Conservation (phyloP, 345 rosid genomes). For the Eucalyptus paniculata region DNA sequence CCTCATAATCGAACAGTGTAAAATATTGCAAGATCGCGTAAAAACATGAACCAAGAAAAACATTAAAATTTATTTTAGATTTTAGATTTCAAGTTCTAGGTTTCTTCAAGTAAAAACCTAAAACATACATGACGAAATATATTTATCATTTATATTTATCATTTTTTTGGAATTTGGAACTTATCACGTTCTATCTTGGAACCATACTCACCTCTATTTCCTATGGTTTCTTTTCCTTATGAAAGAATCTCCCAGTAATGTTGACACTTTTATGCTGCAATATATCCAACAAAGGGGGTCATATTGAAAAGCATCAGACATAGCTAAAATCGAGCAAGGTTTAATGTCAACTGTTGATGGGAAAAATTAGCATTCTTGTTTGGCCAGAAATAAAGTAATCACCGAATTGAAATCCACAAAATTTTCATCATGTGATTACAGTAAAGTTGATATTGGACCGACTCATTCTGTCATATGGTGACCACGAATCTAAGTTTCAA, state of each 20-base stretch:
- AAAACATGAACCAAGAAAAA: accelerated
- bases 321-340: background rate
- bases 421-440: background rate
- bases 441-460: background rate
- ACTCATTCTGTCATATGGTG: background rate
- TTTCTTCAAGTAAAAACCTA: accelerated
- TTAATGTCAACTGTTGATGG: background rate
- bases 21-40: accelerated
- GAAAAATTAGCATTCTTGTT: background rate
- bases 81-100: accelerated
- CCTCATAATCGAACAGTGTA: accelerated
- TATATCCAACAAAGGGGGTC: background rate
- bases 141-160: accelerated
- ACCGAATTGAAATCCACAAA: background rate
- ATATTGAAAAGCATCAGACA: background rate
- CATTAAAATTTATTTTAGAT: too few relatives aligned
- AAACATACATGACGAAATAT: accelerated
- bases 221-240: background rate
- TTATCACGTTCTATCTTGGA: accelerated
- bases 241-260: background rate
- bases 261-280: background rate
- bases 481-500: background rate
- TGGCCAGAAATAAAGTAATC: background rate
- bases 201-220: accelerated
- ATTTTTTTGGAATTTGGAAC: too few relatives aligned